Percentiles rank a stretch among this genome's conserved stretches.
These are phyloP conservation scores for Penicillium bovifimosum DNA, from an alignment of 495 filamentous ascomycete genomes.

Conservation along the genomic window DNA sequence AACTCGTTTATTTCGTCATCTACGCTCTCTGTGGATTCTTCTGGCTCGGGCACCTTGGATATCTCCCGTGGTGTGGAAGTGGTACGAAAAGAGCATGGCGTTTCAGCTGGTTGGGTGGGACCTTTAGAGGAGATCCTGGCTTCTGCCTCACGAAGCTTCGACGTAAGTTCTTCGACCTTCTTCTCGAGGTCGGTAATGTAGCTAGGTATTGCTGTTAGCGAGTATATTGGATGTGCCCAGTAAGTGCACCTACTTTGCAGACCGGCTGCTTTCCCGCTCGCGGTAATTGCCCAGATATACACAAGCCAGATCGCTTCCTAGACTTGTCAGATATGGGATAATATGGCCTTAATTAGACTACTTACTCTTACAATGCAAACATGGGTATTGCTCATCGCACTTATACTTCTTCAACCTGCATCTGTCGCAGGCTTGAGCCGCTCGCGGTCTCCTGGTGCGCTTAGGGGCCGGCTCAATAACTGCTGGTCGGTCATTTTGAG, in stretches of 20 bases:
- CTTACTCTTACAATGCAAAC: slow-evolving; percentile 39
- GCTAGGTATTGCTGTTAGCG: slow-evolving; percentile 13
- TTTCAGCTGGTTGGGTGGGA: slow-evolving; percentile 10
- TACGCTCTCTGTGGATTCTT: slow-evolving; percentile 25
- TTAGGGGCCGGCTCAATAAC: slow-evolving; percentile 24
- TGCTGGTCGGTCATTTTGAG: slow-evolving; percentile 1
- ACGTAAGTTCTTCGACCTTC: slow-evolving; percentile 32
- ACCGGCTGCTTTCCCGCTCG: slow-evolving; percentile 32
- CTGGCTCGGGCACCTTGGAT: slow-evolving; percentile 11
- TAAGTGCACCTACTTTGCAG: slow-evolving; percentile 23
- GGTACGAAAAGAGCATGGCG: slow-evolving; percentile 29
- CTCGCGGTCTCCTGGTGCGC: slow-evolving; percentile 34
- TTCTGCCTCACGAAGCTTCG: slow-evolving; percentile 26
- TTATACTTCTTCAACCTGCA: slow-evolving; percentile 43
- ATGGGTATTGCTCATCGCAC: slow-evolving; percentile 40
- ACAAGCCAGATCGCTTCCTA: slow-evolving; percentile 30
- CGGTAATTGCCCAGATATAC: slow-evolving; percentile 37
- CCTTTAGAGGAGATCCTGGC: slow-evolving; percentile 10
- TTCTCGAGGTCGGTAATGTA: slow-evolving; percentile 36
- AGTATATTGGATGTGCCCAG: background rate
- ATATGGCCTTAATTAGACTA: background rate
- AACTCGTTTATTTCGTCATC: slow-evolving; percentile 34
- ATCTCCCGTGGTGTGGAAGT: slow-evolving; percentile 23
- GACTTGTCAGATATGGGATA: background rate
- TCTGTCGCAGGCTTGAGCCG: slow-evolving; percentile 38